phyloP scores from a whole-genome alignment of 192 early-diverging fungal species.

The Tieghemiomyces parasiticus region DNA sequence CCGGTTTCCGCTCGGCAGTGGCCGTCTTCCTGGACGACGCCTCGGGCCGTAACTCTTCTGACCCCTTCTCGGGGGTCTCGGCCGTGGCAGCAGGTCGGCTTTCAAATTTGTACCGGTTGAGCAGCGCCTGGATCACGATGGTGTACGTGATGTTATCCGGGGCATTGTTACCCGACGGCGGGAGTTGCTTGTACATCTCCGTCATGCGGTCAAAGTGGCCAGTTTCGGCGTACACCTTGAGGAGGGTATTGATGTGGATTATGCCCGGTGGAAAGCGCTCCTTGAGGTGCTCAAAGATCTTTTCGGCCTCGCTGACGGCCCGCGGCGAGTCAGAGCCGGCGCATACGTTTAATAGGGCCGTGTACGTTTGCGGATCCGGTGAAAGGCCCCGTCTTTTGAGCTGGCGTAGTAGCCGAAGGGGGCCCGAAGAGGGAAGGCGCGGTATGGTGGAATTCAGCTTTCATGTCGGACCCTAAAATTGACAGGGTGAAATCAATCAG shows the following conservation, averaged over 20 bases:
- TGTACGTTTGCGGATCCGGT: slow-evolving; percentile 17
- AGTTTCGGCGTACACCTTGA: slow-evolving; percentile 11
- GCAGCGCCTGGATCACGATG: slow-evolving; percentile 8
- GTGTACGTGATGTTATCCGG: slow-evolving; percentile 14
- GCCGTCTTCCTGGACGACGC: too few species aligned
- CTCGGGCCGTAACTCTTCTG: too few species aligned
- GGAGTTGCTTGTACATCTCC: slow-evolving; percentile 2
- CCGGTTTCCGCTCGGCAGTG: too few species aligned
- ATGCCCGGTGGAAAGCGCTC: background rate
- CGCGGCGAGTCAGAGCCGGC: slow-evolving; percentile 8
- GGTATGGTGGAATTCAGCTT: too few species aligned
- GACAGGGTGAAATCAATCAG: too few species aligned
- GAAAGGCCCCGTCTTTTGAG: slow-evolving; percentile 17
- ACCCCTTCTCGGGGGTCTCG: too few species aligned
- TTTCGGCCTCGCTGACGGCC: background rate
- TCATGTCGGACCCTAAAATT: too few species aligned
- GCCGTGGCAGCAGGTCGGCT: too few species aligned
- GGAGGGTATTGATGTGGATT: slow-evolving; percentile 12
- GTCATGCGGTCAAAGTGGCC: background rate
- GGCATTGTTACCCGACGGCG: background rate
- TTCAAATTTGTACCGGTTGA: too few species aligned
- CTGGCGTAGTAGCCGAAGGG: slow-evolving; percentile 2
- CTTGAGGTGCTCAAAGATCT: slow-evolving; percentile 6
- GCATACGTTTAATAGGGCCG: slow-evolving; percentile 14
- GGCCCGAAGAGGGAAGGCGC: background rate